Percentiles rank a stretch among this genome's conserved stretches.
Conservation (phyloP, 148 eudicot species). For the Rheum nobile region DNA sequence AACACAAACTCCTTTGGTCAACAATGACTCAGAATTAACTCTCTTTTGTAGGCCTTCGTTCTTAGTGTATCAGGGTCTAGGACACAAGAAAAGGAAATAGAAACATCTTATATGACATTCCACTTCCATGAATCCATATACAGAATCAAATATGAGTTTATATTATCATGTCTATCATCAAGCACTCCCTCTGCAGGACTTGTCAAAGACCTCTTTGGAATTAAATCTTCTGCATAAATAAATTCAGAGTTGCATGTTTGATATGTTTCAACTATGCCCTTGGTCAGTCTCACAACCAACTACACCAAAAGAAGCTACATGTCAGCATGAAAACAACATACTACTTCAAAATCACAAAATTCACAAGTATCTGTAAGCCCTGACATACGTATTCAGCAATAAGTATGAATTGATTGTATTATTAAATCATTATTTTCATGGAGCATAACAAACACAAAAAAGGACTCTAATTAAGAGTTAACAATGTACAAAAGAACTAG, state of each 20-base stretch:
- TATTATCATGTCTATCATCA: slow-evolving; percentile 84
- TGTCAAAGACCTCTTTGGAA: slow-evolving; percentile 75
- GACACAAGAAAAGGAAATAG: no score
- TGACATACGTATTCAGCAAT: not conserved
- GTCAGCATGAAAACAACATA: not conserved
- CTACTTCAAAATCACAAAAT: not conserved
- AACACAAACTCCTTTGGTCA: not conserved
- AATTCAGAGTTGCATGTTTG: slow-evolving; percentile 76
- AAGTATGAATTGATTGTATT: no score
- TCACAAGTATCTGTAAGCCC: not conserved
- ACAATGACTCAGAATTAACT: no score
- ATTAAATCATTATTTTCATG: not conserved
- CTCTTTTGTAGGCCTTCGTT: no score
- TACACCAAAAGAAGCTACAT: slow-evolving; percentile 17
- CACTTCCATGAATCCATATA: no score
- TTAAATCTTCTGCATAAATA: slow-evolving; percentile 53
- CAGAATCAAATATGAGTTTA: slow-evolving; percentile 27
- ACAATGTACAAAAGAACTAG: no score
- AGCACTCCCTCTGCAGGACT: slow-evolving; percentile 76
- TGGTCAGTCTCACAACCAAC: slow-evolving; percentile 72
- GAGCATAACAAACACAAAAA: not conserved
- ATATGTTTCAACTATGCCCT: slow-evolving; percentile 79
- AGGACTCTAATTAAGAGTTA: not conserved
- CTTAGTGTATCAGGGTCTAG: no score
- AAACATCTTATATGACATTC: no score